Conservation (phyloP, 2,329 filamentous ascomycete genomes). For the Huntiella abstrusa region DNA sequence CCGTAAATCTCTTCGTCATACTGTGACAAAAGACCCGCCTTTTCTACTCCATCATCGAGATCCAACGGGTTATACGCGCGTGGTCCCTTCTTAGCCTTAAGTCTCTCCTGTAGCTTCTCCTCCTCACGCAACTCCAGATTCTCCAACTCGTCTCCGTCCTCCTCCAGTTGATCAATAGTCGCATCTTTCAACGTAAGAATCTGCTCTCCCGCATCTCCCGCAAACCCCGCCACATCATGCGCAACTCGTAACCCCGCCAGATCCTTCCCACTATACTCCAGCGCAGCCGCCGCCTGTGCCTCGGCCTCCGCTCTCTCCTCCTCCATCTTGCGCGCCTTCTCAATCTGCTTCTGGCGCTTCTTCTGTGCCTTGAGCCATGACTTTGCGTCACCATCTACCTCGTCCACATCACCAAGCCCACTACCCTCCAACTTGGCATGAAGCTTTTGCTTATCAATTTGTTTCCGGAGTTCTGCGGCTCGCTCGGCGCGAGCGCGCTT, state of each 20-base stretch:
- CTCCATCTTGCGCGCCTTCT: slow-evolving; percentile 50
- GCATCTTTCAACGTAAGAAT: slow-evolving; percentile 89
- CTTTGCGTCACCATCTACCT: slow-evolving; percentile 61
- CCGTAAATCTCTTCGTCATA: slow-evolving; percentile 92
- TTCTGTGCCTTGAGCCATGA: slow-evolving; percentile 79
- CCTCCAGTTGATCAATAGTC: slow-evolving; percentile 58
- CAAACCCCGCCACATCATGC: slow-evolving; percentile 64
- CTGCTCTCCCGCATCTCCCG: slow-evolving; percentile 55
- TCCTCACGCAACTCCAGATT: slow-evolving; percentile 53
- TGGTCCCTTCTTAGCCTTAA: slow-evolving; percentile 79
- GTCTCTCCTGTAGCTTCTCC: slow-evolving; percentile 53
- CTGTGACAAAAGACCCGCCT: slow-evolving; percentile 57
- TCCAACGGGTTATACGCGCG: slow-evolving; percentile 76
- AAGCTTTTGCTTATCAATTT: slow-evolving; percentile 65
- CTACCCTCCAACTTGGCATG: slow-evolving; percentile 60
- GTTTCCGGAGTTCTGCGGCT: slow-evolving; percentile 69
- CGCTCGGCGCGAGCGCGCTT: slow-evolving; percentile 65
- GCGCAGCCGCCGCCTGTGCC: slow-evolving; percentile 39
- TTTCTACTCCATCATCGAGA: slow-evolving; percentile 28
- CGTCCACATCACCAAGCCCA: slow-evolving; percentile 57
- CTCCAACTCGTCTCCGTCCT: slow-evolving; percentile 79
- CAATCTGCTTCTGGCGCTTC: slow-evolving; percentile 85
- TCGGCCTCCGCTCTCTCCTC: slow-evolving; percentile 65
- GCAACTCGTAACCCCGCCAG: slow-evolving; percentile 81
- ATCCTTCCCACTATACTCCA: slow-evolving; percentile 66